A percentile compares a stretch with the other conserved stretches of the same genome.
Evolutionary conservation across 208 protist genomes (phyloP).

Genomic region (Trypanosoma mega): DNA sequence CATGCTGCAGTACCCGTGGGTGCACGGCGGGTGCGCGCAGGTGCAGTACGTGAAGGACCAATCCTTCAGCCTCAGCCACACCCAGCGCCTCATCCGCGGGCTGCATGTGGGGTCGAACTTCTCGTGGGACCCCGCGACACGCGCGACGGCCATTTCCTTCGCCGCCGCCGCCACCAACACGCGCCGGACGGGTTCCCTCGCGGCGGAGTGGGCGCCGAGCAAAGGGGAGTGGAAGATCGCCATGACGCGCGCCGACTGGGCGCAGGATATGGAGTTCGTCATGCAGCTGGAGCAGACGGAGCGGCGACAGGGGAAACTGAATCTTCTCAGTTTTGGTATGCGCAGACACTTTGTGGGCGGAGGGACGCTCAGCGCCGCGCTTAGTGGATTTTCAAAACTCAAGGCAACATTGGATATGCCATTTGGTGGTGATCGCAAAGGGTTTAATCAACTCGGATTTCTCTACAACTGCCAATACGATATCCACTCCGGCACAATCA

Average conservation of each 20-base stretch:
- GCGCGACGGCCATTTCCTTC: conserved; percentile 65
- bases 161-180: conserved; percentile 57
- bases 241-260: conserved; percentile 64
- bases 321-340: conserved; percentile 67
- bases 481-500: conserved; percentile 62
- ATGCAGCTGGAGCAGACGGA: conserved; percentile 82
- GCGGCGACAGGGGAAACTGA: conserved; percentile 53
- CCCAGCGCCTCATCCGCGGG: conserved; percentile 79
- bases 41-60: conserved; percentile 88
- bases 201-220: conserved; percentile 63
- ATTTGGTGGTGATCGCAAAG: conserved; percentile 71
- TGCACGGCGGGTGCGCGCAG: conserved; percentile 76
- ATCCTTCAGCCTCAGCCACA: conserved; percentile 68
- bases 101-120: conserved; percentile 79
- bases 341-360: conserved; percentile 71
- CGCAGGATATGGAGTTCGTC: conserved; percentile 53
- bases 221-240: conserved; percentile 86
- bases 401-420: conserved; percentile 75
- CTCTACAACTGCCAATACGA: conserved; percentile 80
- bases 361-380: conserved; percentile 46
- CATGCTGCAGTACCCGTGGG: conserved; percentile 89
- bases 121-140: conserved; percentile 52
- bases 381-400: conserved; percentile 58
- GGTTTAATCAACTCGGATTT: conserved; percentile 72
- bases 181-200: conserved; percentile 54